phyloP scores from a whole-genome alignment of 1,284 basidiomycete species.

The Cryptococcus hybrid region DNA sequence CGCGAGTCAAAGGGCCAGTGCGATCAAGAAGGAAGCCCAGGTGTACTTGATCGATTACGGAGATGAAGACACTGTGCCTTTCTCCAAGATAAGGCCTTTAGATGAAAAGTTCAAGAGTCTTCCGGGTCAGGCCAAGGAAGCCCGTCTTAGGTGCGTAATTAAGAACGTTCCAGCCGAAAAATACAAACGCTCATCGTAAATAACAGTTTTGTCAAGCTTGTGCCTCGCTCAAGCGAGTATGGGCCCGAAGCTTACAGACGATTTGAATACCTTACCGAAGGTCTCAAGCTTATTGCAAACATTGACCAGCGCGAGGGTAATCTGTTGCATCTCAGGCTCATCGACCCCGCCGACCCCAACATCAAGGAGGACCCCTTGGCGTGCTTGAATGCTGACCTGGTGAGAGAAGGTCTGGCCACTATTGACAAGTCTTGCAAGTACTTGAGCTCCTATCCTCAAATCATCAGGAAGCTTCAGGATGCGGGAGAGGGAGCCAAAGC shows the following conservation, averaged over 20 bases:
- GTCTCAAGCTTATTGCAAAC: slow-evolving; percentile 85
- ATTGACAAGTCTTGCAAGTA: slow-evolving; percentile 79
- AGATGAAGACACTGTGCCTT: slow-evolving; percentile 79
- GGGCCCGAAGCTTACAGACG: slow-evolving; percentile 76
- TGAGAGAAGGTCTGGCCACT: slow-evolving; percentile 63
- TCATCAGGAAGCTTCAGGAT: slow-evolving; percentile 65
- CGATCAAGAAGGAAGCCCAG: slow-evolving; percentile 65
- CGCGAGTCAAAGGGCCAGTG: slow-evolving; percentile 78
- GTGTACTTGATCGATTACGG: slow-evolving; percentile 58
- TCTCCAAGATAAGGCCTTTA: slow-evolving; percentile 68
- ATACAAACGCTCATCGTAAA: background rate
- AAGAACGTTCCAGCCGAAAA: background rate
- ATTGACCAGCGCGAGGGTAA: slow-evolving; percentile 78
- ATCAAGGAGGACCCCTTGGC: slow-evolving; percentile 65
- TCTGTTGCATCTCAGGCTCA: slow-evolving; percentile 77
- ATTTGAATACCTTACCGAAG: slow-evolving; percentile 79
- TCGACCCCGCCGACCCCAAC: slow-evolving; percentile 73
- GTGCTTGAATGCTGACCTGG: slow-evolving; percentile 78
- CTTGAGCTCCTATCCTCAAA: slow-evolving; percentile 65
- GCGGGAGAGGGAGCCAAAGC: slow-evolving; percentile 67
- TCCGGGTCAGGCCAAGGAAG: slow-evolving; percentile 61
- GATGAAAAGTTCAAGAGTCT: slow-evolving; percentile 81
- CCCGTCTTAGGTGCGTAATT: slow-evolving; percentile 39
- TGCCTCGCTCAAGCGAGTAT: slow-evolving; percentile 76
- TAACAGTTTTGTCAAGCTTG: slow-evolving; percentile 76